phyloP scores from a whole-genome alignment of 768 basidiomycete species.

The Lactarius quietus region DNA sequence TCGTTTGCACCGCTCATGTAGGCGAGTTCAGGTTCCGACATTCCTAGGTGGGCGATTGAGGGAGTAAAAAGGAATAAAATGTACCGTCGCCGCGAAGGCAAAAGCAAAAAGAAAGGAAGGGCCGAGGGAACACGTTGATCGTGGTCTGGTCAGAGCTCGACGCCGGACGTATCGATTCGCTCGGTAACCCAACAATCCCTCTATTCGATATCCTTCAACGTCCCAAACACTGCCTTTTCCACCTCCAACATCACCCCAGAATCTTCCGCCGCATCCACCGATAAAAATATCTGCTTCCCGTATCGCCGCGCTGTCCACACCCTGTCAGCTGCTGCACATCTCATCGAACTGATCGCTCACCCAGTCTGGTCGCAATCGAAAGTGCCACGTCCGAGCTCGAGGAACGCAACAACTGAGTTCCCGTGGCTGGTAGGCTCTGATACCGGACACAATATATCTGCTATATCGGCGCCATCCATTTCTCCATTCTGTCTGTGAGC shows the following conservation, averaged over 20 bases:
- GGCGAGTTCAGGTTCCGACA: conserved; percentile 72
- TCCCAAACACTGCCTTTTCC: conserved; percentile 57
- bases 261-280: conserved; percentile 59
- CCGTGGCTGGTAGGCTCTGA: conserved; percentile 29
- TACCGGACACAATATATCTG: not conserved
- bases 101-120: conserved; percentile 6
- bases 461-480: conserved; percentile 2
- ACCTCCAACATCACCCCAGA: conserved; percentile 48
- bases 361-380: conserved; percentile 76
- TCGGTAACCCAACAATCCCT: not conserved
- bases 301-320: conserved; percentile 54
- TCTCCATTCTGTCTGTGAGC: conserved; percentile 2
- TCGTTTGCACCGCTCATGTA: conserved; percentile 78
- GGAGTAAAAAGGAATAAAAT: not conserved
- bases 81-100: not conserved
- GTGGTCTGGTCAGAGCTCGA: not conserved
- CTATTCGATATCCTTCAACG: conserved; percentile 39
- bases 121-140: not conserved
- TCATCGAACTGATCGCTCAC: conserved; percentile 40
- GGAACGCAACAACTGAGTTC: conserved; percentile 63
- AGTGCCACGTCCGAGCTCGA: conserved; percentile 58
- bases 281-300: conserved; percentile 66
- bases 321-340: conserved; percentile 24
- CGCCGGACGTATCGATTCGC: conserved; percentile 8
- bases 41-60: conserved; percentile 32